Conservation (phyloP, 1,284 basidiomycete genomes). For the Austropuccinia psidii region DNA sequence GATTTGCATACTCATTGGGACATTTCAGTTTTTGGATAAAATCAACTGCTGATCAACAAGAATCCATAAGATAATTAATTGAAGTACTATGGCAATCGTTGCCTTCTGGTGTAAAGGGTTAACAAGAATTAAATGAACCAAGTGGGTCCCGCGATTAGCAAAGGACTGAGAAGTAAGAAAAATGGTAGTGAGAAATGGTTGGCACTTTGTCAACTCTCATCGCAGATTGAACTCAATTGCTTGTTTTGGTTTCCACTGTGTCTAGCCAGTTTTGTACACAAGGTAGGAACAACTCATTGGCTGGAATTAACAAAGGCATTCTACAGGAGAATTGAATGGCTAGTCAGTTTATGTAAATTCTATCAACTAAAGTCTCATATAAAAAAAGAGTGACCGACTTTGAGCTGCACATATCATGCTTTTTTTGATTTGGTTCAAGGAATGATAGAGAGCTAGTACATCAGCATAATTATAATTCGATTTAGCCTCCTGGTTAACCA, state of each 20-base stretch:
- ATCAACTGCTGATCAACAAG: too few species aligned
- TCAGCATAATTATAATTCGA: conserved; percentile 17
- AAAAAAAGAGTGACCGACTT: neutral
- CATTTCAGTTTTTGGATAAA: too few species aligned
- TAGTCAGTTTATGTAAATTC: too few species aligned
- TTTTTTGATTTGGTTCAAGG: conserved; percentile 31
- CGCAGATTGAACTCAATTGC: conserved; percentile 89
- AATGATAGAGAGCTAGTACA: conserved; percentile 21
- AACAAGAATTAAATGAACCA: too few species aligned
- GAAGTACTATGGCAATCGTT: too few species aligned
- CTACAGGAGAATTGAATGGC: conserved; percentile 21
- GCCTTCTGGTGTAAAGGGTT: too few species aligned
- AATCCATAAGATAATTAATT: too few species aligned
- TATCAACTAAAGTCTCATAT: too few species aligned
- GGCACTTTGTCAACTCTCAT: conserved; percentile 83
- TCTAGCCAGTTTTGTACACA: conserved; percentile 82
- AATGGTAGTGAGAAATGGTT: conserved; percentile 23
- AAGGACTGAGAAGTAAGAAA: neutral
- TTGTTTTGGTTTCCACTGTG: conserved; percentile 82
- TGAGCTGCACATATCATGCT: conserved; percentile 36
- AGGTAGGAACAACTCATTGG: conserved; percentile 67
- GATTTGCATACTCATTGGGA: too few species aligned
- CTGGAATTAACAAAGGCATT: conserved; percentile 21
- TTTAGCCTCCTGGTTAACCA: neutral
- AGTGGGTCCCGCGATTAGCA: too few species aligned